Evolutionary conservation across 2,329 filamentous ascomycete species (phyloP).

Genomic region (Plectosphaerella plurivora): DNA sequence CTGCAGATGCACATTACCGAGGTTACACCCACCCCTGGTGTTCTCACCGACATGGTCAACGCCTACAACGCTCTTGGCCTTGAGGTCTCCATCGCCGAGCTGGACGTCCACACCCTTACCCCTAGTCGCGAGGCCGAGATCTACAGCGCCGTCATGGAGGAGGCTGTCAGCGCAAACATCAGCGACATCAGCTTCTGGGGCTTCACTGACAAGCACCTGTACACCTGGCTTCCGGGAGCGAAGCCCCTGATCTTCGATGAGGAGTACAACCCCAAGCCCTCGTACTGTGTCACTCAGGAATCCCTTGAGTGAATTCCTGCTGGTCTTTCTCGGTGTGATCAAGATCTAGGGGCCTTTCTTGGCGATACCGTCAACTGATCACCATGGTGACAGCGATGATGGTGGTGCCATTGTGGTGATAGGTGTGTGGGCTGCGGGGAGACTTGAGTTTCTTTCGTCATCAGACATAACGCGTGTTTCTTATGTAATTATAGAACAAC

Average conservation of each 20-base stretch:
- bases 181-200: slow-evolving; percentile 63
- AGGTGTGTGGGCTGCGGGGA: too few relatives aligned
- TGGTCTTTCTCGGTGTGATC: background rate
- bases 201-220: slow-evolving; percentile 34
- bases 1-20: slow-evolving; percentile 7
- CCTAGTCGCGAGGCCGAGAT: slow-evolving; percentile 50
- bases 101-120: slow-evolving; percentile 47
- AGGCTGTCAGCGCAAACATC: slow-evolving; percentile 49
- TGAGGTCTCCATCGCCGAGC: slow-evolving; percentile 62
- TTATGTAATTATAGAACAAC: slow-evolving; percentile 11
- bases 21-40: slow-evolving; percentile 2
- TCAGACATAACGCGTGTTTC: too few relatives aligned
- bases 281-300: slow-evolving; percentile 20
- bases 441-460: too few relatives aligned
- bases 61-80: slow-evolving; percentile 38
- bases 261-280: slow-evolving; percentile 44
- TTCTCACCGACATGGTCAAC: slow-evolving; percentile 2
- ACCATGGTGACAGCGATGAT: too few relatives aligned
- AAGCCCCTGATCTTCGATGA: slow-evolving; percentile 52
- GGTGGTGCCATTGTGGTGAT: too few relatives aligned
- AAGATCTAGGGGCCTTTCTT: too few relatives aligned
- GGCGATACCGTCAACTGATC: too few relatives aligned
- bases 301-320: background rate
- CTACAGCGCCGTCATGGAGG: slow-evolving; percentile 53
- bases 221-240: slow-evolving; percentile 44